Evolutionary conservation across 1,284 basidiomycete species (phyloP).

Genomic region (Hemileia vastatrix): DNA sequence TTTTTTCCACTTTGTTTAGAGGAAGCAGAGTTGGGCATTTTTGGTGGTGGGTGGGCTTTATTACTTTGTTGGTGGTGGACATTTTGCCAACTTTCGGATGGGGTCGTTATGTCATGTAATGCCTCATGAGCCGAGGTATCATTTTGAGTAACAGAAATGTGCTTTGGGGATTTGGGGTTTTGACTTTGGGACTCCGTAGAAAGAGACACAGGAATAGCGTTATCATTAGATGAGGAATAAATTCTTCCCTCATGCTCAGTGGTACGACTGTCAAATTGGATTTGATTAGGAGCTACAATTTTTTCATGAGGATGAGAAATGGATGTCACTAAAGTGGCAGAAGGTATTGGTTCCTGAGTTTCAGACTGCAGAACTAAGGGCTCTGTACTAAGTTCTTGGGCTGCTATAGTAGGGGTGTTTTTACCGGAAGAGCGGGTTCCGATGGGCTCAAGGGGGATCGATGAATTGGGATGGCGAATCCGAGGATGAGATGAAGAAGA

Average conservation of each 20-base stretch:
- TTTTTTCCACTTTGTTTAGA: slow-evolving; percentile 9
- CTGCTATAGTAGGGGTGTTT: background rate
- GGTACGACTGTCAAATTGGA: no score
- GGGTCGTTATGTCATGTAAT: background rate
- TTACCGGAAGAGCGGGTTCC: slow-evolving; percentile 9
- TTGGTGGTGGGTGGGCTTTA: background rate
- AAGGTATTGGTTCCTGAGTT: no score
- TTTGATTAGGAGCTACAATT: no score
- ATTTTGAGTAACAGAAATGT: no score
- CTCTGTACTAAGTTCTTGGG: background rate
- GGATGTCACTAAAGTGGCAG: background rate
- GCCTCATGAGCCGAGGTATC: no score
- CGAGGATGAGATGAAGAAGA: no score
- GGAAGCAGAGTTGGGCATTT: background rate
- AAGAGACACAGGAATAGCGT: no score
- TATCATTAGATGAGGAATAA: no score
- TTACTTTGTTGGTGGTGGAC: background rate
- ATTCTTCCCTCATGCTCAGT: no score
- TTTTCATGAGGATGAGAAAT: background rate
- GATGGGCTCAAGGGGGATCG: background rate
- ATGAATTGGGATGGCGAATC: background rate
- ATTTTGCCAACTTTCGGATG: slow-evolving; percentile 6
- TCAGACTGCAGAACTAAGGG: background rate
- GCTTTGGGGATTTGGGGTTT: no score
- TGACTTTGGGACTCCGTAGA: no score